Percentiles rank a stretch among this genome's conserved stretches.
Evolutionary conservation across 441 rosid species (phyloP).

Genomic region (Euphorbia corollata): DNA sequence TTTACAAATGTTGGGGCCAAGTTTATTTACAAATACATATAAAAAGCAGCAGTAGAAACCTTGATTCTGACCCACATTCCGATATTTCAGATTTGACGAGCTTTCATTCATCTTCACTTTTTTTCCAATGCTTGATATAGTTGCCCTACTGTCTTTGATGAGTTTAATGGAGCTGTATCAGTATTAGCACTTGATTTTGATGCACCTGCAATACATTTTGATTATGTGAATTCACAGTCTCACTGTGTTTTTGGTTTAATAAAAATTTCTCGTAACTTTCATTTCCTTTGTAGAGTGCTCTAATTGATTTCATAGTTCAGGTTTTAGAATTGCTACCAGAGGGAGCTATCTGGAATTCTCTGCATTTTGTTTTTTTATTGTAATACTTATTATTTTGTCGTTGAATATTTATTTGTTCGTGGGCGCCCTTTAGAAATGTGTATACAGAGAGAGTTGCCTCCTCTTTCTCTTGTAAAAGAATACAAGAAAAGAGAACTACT

Average conservation of each 20-base stretch:
- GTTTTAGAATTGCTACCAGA: not conserved
- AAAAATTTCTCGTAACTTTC: not conserved
- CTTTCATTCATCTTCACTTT: not conserved
- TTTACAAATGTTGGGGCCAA: not conserved
- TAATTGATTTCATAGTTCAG: not conserved
- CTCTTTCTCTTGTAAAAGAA: not conserved
- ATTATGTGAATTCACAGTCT: constrained; percentile 1
- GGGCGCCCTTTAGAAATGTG: not conserved
- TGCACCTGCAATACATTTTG: not conserved
- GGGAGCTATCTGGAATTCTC: not conserved
- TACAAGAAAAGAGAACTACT: not conserved
- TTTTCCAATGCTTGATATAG: not conserved
- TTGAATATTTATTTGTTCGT: not conserved
- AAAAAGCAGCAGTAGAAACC: not conserved
- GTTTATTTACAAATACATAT: not conserved
- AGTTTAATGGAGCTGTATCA: not conserved
- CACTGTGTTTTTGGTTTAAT: not conserved
- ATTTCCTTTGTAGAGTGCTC: not conserved
- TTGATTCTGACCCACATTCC: not conserved
- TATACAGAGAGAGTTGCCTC: not conserved
- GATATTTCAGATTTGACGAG: not conserved
- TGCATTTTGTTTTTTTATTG: not conserved
- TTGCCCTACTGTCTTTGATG: not conserved
- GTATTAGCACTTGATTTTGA: not conserved
- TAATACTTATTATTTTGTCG: not conserved